A percentile compares a stretch with the other conserved stretches of the same genome.
Evolutionary conservation across 2,329 filamentous ascomycete genomes (phyloP).

Genomic region (Didymella glomerata): DNA sequence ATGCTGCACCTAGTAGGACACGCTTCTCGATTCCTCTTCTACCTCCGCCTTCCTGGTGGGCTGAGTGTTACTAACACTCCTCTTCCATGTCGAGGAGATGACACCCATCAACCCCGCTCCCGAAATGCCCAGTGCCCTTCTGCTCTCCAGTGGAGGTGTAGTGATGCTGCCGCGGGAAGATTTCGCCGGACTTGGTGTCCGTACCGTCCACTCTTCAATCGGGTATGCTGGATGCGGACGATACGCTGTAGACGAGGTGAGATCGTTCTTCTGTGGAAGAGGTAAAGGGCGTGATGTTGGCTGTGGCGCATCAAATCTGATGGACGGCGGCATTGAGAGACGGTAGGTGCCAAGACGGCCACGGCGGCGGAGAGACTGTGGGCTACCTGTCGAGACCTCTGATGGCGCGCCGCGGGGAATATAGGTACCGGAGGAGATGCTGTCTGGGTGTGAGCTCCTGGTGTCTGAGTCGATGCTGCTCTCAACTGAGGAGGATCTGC

Average conservation of each 20-base stretch:
- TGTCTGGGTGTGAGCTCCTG: background rate
- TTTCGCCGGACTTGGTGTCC: slow-evolving; percentile 42
- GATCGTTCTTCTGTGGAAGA: slow-evolving; percentile 31
- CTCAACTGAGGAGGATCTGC: background rate
- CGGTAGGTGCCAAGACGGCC: slow-evolving; percentile 25
- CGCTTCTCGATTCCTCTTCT: background rate
- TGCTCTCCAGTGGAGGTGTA: slow-evolving; percentile 31
- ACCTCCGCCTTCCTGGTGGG: background rate
- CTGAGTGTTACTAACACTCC: slow-evolving; percentile 21
- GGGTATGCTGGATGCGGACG: slow-evolving; percentile 37
- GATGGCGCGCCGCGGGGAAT: slow-evolving; percentile 26
- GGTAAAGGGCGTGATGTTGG: slow-evolving; percentile 22
- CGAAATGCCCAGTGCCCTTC: slow-evolving; percentile 11
- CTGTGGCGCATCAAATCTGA: slow-evolving; percentile 29
- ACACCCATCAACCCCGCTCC: slow-evolving; percentile 33
- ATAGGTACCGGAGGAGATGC: slow-evolving; percentile 19
- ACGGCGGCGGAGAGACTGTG: slow-evolving; percentile 15
- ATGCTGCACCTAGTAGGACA: slow-evolving; percentile 2
- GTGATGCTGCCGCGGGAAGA: slow-evolving; percentile 30
- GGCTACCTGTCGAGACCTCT: background rate
- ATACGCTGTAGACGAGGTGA: slow-evolving; percentile 29
- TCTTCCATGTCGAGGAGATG: slow-evolving; percentile 37
- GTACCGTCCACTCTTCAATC: slow-evolving; percentile 37
- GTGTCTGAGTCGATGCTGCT: background rate
- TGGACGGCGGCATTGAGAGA: slow-evolving; percentile 38